Percentiles rank a stretch among this genome's conserved stretches.
Evolutionary conservation across 106 monocot genomes (phyloP).

Genomic region (Phalaenopsis equestris): DNA sequence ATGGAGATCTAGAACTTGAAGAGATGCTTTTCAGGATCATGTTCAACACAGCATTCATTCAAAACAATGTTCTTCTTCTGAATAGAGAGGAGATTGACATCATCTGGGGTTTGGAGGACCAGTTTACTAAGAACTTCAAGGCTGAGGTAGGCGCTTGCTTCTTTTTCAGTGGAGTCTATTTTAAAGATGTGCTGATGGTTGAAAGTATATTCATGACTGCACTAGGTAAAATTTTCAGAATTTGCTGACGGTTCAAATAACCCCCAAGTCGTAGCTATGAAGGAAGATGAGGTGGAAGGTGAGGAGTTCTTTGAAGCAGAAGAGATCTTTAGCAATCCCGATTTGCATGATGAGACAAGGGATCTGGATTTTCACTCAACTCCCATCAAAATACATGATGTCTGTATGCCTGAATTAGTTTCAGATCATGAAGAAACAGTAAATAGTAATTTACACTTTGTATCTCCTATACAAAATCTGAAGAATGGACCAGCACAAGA

Average conservation of each 20-base stretch:
- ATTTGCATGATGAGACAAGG: constrained; percentile 45
- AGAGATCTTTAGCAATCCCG: constrained; percentile 78
- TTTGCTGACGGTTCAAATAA: constrained; percentile 36
- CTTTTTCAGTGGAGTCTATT: constrained; percentile 10
- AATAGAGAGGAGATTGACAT: constrained; percentile 65
- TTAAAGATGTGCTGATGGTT: constrained; percentile 19
- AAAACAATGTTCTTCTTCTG: constrained; percentile 53
- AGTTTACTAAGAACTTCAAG: constrained; percentile 70
- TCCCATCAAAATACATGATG: constrained; percentile 9
- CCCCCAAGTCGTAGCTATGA: constrained; percentile 17
- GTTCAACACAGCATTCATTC: constrained; percentile 89
- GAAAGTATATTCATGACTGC: constrained; percentile 52
- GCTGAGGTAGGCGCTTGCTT: constrained; percentile 63
- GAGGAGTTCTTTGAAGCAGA: constrained; percentile 98
- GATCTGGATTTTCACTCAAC: constrained; percentile 28
- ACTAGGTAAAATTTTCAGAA: constrained; percentile 99
- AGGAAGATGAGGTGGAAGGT: constrained; percentile 41
- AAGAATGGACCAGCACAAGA: background rate
- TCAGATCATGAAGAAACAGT: constrained; percentile 23
- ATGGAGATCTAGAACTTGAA: constrained; percentile 44
- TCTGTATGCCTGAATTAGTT: constrained; percentile 21
- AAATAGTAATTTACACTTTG: constrained; percentile 16
- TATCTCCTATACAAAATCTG: background rate
- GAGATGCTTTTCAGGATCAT: constrained; percentile 70
- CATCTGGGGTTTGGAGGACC: constrained; percentile 51